Percentiles rank a stretch among this genome's conserved stretches.
Evolutionary conservation across 1,284 basidiomycete genomes (phyloP).

Genomic region (Ustilago xerochloae): DNA sequence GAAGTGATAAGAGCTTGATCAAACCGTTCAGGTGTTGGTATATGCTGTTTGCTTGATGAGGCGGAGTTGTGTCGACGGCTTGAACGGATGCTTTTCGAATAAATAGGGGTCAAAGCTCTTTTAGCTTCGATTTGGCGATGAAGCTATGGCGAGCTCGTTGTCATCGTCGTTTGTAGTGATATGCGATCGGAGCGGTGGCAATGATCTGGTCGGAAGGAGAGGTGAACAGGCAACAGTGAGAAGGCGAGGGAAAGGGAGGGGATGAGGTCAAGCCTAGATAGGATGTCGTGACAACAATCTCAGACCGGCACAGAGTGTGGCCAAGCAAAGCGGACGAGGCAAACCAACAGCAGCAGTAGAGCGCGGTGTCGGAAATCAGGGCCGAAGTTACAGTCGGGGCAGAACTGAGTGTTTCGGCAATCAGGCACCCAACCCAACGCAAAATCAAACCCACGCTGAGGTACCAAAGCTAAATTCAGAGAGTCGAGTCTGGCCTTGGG

Average conservation of each 20-base stretch:
- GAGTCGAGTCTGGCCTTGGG: too few species aligned
- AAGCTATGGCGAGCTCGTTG: neutral
- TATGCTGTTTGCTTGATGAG: too few species aligned
- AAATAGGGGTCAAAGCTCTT: neutral
- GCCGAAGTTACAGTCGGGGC: neutral
- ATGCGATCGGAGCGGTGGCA: neutral
- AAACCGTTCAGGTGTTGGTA: neutral
- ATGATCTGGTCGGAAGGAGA: neutral
- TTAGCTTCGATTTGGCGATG: neutral
- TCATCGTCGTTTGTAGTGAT: neutral
- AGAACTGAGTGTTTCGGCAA: too few species aligned
- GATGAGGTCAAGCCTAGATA: neutral
- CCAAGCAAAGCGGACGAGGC: neutral
- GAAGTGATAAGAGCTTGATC: neutral
- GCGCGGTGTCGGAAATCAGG: neutral
- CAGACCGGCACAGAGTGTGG: neutral
- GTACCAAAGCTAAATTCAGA: too few species aligned
- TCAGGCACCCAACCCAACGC: conserved; percentile 10
- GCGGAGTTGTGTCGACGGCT: neutral
- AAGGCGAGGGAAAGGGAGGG: neutral
- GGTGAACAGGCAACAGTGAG: neutral
- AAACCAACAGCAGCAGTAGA: neutral
- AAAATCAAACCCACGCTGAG: too few species aligned
- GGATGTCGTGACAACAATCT: neutral
- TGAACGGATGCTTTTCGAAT: neutral